Base-by-base conservation (phyloP, 164 flowering plant genomes). In the Liriodendron chinense region DNA sequence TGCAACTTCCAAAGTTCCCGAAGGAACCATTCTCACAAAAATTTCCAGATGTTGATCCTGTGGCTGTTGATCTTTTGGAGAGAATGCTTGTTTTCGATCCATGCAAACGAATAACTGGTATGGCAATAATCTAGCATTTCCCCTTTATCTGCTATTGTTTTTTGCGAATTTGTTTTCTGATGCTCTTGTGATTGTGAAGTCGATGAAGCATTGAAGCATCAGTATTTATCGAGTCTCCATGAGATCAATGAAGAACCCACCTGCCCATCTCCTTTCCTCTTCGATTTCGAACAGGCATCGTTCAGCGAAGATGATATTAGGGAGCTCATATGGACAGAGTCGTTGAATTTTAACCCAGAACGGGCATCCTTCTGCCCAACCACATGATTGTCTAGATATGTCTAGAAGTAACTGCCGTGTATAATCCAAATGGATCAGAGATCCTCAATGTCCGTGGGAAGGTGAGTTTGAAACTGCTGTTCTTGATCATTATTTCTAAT, bases 51-150 rank as follows among this genome's bases (percentile, higher is more conserved):
- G 69, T 83, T 22, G 83, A 93, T n/a, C 89, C 88, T 14, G 67
- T 76, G 65, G 97, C 97, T 70, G 81, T 93, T 71, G 97, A 94
- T 82, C 95, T 94, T 77, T 89, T 87, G 22, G 95, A 91, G 84
- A 89, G 71, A 74, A 94, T 94, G 98, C 87, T 94, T n/a, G 93
- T 92, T 20, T 96, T 96, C 78, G 98, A 96, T 87, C 99, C 99
- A n/a, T 75, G 78, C 80, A 94, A 90, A 80, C 92, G 99, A 47
- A 96, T 94, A 69, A 89, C 93, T 59, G 96, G 99, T 93, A 85
- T 65, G 70, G 9, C 13, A 26, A 74, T 7, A 48, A 26, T 57
- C 64, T 50, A 21, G 50, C n/a, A n/a, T n/a, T 16, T 53, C 18
- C 16, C 59, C 9, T 53, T 16, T 12, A 53, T 16, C 18, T 12